Evolutionary conservation across 202 grass and related monocot genomes (phyloP), one percentile per base, ranked within the genome.

Genomic region (Cymbopogon flexuosus): DNA sequence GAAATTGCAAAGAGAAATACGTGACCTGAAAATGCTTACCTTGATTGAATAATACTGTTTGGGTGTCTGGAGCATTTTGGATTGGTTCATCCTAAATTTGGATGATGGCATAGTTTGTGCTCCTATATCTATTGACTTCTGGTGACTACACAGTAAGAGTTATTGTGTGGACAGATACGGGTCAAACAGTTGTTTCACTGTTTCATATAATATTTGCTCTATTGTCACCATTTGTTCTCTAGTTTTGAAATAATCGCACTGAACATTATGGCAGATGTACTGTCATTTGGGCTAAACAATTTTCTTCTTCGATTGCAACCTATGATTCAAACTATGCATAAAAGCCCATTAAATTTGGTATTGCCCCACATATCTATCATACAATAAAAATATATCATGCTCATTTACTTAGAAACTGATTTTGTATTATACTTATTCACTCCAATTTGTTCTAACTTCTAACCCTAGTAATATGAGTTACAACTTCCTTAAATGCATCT

Each of bases 151-250:
- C 87, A 86, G 61, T 79, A 89, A 42, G 61, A 86, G 83, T 82
- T 86, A 82, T 78, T 89, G 87, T 86, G 87, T 86, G 83, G 87
- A 89, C 87, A 86, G 79, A 86, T 89, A 85, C 83, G 83, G 83
- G 87, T 82, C 87, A 82, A 77, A 89, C 59, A 89, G 73, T 27
- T 85, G 15, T 61, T 83, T 45, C 21, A 73, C 9, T 60, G 10
- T 4, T 27, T 60, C 36, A 65, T 30, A 71, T 39, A 72, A 49
- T 58, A 66, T 22, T 51, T 33, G 11, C 21, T 46, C 36, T 58
- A 22, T 56, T 72, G 78, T 11, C 3, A 8, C 34, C 65, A 58
- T 33, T 46, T 72, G 3, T 77, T 60, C 45, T 14, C n/a, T 87
- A 58, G 29, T 7, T 47, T 60, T 21, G 12, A 16, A 60, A 27